Conservation (phyloP, 192 early-diverging fungal species). For the Lobulomyces angularis region DNA sequence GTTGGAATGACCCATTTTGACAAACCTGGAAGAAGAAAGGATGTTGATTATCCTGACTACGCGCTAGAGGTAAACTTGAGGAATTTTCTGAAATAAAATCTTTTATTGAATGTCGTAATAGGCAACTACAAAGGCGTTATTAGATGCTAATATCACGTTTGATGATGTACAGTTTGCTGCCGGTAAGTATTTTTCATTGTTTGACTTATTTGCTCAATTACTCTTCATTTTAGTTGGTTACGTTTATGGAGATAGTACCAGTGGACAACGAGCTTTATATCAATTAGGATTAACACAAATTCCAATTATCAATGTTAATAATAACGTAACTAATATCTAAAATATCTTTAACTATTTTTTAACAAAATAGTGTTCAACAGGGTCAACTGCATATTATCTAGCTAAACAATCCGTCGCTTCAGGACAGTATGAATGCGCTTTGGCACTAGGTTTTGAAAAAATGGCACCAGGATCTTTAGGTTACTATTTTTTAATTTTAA, state of each 20-base stretch:
- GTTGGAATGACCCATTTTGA: slow-evolving; percentile 24
- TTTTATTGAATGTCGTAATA: too few relatives aligned
- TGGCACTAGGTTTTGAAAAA: slow-evolving; percentile 67
- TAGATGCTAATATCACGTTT: slow-evolving; percentile 58
- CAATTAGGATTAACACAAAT: slow-evolving; percentile 66
- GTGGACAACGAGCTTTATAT: slow-evolving; percentile 58
- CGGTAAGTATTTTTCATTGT: slow-evolving; percentile 10
- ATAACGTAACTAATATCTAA: slow-evolving; percentile 21
- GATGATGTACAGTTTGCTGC: slow-evolving; percentile 46
- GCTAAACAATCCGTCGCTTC: slow-evolving; percentile 46
- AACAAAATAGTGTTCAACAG: slow-evolving; percentile 67
- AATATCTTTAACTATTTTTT: background rate
- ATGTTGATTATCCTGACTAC: background rate
- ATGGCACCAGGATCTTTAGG: slow-evolving; percentile 27
- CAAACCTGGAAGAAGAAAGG: slow-evolving; percentile 18
- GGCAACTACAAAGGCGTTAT: slow-evolving; percentile 54
- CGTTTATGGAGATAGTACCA: slow-evolving; percentile 52
- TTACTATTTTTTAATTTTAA: slow-evolving; percentile 3
- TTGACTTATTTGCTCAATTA: background rate
- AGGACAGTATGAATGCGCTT: slow-evolving; percentile 50
- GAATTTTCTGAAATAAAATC: too few relatives aligned
- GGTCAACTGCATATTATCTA: slow-evolving; percentile 54
- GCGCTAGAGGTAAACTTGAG: too few relatives aligned
- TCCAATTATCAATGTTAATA: slow-evolving; percentile 60
- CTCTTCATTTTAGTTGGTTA: slow-evolving; percentile 14